These are phyloP conservation scores for Globisporangium recalcitrans DNA, from an alignment of 352 stramenopile genomes.

Conservation along the genomic window DNA sequence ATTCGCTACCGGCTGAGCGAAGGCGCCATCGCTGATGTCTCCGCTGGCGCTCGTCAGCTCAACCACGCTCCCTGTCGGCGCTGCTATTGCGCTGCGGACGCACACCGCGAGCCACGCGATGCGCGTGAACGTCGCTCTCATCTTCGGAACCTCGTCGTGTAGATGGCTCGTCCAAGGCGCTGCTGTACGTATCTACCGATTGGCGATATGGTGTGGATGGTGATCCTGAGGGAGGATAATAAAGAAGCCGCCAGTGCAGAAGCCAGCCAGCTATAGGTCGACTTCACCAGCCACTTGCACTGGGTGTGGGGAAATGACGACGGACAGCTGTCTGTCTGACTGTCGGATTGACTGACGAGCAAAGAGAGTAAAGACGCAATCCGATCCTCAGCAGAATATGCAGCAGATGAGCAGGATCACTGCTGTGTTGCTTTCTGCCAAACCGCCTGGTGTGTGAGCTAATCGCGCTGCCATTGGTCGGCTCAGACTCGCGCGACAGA, in stretches of 20 bases:
- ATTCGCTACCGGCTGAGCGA: not conserved
- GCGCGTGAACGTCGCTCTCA: not conserved
- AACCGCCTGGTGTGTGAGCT: not conserved
- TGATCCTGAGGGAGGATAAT: not conserved
- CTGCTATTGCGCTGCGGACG: not conserved
- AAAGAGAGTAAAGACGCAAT: not conserved
- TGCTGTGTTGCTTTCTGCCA: not conserved
- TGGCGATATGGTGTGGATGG: not conserved
- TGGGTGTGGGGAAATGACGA: not conserved
- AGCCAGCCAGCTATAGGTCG: not conserved
- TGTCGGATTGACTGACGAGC: not conserved
- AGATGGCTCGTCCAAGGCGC: not conserved
- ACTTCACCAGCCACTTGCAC: not conserved
- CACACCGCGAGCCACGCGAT: not conserved
- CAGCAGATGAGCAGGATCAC: not conserved
- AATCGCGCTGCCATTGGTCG: not conserved
- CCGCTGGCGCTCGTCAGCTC: not conserved
- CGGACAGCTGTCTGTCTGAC: not conserved
- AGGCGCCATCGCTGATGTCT: not conserved
- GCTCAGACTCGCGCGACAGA: not conserved
- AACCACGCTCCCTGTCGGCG: not conserved
- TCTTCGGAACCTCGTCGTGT: not conserved
- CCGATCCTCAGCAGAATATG: not conserved
- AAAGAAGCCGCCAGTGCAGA: not conserved
- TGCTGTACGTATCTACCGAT: not conserved